Percentiles rank a stretch among this genome's conserved stretches.
These are phyloP conservation scores for Pythium pyrilobum DNA, from an alignment of 352 stramenopile species.

Conservation along the genomic window DNA sequence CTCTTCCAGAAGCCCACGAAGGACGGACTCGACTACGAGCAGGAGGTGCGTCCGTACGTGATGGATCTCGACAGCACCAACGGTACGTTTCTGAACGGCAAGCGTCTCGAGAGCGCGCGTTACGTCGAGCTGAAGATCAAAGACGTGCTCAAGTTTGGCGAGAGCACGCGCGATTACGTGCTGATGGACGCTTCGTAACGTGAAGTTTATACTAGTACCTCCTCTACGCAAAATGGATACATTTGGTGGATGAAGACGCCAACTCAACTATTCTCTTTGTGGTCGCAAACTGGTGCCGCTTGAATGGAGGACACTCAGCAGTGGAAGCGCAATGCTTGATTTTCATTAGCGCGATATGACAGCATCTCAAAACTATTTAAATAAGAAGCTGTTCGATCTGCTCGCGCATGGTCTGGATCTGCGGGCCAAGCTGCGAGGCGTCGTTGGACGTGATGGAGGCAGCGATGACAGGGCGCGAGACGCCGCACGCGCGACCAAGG, in stretches of 20 bases:
- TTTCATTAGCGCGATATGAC: neutral
- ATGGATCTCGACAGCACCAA: constrained; percentile 98
- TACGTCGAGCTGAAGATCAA: constrained; percentile 96
- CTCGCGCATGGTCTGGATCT: constrained; percentile 99
- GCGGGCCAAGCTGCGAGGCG: constrained; percentile 96
- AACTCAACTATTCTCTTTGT: neutral
- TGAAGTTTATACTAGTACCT: neutral
- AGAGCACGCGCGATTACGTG: constrained; percentile 97
- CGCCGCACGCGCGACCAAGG: constrained; percentile 97
- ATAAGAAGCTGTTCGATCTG: constrained; percentile 99
- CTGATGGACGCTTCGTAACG: constrained; percentile 71
- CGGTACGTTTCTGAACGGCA: constrained; percentile 96
- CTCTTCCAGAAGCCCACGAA: constrained; percentile 65
- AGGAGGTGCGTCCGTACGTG: constrained; percentile 92
- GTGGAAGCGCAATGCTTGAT: neutral
- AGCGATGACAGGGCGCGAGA: constrained; percentile 98
- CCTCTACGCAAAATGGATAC: neutral
- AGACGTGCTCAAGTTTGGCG: constrained; percentile 96
- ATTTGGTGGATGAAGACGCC: neutral
- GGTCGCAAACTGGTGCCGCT: neutral
- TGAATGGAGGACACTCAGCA: too few species aligned
- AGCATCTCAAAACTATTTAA: constrained; percentile 66
- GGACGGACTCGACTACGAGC: constrained; percentile 49
- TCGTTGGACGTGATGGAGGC: constrained; percentile 99
- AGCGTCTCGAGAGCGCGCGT: constrained; percentile 88